phyloP scores from a whole-genome alignment of 495 filamentous ascomycete genomes.

The Talaromyces trachyspermus region DNA sequence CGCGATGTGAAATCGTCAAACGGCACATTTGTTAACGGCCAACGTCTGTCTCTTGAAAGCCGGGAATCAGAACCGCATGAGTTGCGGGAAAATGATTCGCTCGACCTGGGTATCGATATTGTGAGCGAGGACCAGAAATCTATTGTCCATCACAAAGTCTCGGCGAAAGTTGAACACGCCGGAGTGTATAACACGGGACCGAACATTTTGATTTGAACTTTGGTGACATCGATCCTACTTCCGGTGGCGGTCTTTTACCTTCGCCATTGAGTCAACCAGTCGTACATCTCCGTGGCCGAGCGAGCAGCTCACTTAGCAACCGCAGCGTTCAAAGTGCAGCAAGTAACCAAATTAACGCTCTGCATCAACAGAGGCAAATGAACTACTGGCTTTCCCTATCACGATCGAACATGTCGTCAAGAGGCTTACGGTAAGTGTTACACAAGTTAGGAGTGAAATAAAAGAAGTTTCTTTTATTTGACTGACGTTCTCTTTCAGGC shows the following conservation, averaged over 20 bases:
- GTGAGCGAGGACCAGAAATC: conserved; percentile 97
- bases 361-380: conserved; percentile 60
- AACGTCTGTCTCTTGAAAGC: conserved; percentile 82
- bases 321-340: conserved; percentile 45
- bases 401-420: conserved; percentile 95
- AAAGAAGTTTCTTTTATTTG: background rate
- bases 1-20: conserved; percentile 97
- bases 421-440: conserved; percentile 69
- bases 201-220: conserved; percentile 83
- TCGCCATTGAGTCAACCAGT: conserved; percentile 49
- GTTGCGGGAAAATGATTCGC: conserved; percentile 73
- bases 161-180: conserved; percentile 90
- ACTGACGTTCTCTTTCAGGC: conserved; percentile 44
- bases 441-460: background rate
- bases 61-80: conserved; percentile 92
- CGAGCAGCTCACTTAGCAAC: conserved; percentile 62
- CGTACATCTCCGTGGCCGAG: conserved; percentile 58
- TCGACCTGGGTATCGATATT: conserved; percentile 96
- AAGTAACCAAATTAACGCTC: conserved; percentile 49
- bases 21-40: conserved; percentile 95
- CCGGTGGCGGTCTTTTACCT: conserved; percentile 61
- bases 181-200: conserved; percentile 61
- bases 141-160: conserved; percentile 96
- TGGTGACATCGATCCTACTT: conserved; percentile 70
- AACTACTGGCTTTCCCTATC: conserved; percentile 82